Base-by-base conservation (phyloP, 805 yeast species). In the Hanseniaspora singularis region DNA sequence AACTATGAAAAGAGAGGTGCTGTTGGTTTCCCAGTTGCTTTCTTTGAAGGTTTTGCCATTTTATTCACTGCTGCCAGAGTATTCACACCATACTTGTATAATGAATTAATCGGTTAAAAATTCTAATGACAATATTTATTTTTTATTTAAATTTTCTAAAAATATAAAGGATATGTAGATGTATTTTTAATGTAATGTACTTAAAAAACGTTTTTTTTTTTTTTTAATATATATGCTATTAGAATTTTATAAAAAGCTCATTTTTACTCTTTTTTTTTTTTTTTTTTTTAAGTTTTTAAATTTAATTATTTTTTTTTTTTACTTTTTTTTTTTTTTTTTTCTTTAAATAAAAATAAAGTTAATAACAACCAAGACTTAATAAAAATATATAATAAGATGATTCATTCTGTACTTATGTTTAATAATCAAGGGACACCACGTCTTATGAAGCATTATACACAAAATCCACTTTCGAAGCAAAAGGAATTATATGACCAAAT, bases 381-480 rank as follows among this genome's bases (percentile, higher is more conserved):
- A 26, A 26, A 26, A 26, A 26, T 26, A 26, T 8, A 26, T 8
- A 26, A 26, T 26, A 26, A 7, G 28, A 26, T 26, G 28, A 86
- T 86, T 50, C 92, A 86, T 60, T 82, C 94, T 4, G 92, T 84
- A 19, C 65, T 85, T 41, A 83, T 84, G 60, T 81, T 92, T 64
- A 89, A 89, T 64, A 87, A 82, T 53, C 82, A 82, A 56, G 94
- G 96, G 2, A 73, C 83, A 39, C 96, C 97, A 1, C 74, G 98
- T 48, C 67, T 92, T 39, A 76, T 83, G 61, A 87, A 87, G 62
- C 92, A 89, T 66, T 92, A 92, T 61, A 84, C 95, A 0, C 94
- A 94, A 1, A 82, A 89, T 19, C 38, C 44, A 11, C 27, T 34
- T 7, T 23, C 18, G 12, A 34, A 40, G 34, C 46, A 36, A 16